Conservation (phyloP, 2,329 filamentous ascomycete species). For the Beauveria varroae region DNA sequence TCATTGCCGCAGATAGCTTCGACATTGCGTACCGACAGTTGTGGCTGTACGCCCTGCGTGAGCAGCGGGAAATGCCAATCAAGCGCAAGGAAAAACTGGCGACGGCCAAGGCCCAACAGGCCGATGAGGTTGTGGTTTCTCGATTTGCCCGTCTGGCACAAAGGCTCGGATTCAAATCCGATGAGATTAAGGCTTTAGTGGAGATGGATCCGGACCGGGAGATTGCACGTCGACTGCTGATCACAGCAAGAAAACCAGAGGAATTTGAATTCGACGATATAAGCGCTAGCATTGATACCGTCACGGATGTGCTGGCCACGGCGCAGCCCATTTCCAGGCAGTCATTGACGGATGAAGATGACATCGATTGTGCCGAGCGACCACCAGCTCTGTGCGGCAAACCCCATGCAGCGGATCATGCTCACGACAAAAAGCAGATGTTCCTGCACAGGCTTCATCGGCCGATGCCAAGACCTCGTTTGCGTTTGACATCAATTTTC, state of each 20-base stretch:
- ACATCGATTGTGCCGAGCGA: neutral
- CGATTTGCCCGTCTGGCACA: conserved; percentile 7
- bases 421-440: neutral
- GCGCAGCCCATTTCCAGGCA: neutral
- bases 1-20: conserved; percentile 4
- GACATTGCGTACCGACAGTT: conserved; percentile 11
- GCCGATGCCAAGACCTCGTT: neutral
- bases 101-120: neutral
- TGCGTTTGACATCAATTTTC: neutral
- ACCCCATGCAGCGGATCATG: neutral
- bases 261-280: conserved; percentile 1
- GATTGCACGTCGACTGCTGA: conserved; percentile 5
- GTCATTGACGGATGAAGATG: neutral
- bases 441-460: neutral
- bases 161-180: conserved; percentile 9
- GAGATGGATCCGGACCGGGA: conserved; percentile 5
- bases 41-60: conserved; percentile 11
- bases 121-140: conserved; percentile 11
- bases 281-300: neutral
- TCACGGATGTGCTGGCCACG: neutral
- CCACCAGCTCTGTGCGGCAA: neutral
- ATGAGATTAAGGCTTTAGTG: conserved; percentile 11
- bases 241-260: conserved; percentile 2
- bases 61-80: conserved; percentile 10
- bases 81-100: conserved; percentile 4